Conservation (phyloP, 805 yeast genomes). For the Metschnikowia koreensis region DNA sequence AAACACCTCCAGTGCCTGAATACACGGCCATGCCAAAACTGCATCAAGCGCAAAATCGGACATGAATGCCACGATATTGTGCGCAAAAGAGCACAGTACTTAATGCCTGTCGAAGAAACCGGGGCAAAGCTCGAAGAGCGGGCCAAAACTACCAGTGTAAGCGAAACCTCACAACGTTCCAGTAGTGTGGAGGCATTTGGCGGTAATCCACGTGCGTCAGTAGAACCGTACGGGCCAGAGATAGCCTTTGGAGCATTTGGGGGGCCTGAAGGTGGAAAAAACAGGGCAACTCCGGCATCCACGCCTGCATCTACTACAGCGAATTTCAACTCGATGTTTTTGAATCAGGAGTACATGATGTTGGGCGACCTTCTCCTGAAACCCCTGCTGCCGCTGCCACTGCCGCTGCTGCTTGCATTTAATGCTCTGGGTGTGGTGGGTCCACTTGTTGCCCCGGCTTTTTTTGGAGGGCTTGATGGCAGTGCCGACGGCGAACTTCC, state of each 20-base stretch:
- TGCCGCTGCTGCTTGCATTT: slow-evolving; percentile 32
- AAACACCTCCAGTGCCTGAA: slow-evolving; percentile 74
- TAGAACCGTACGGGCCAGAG: background rate
- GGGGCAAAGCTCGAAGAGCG: background rate
- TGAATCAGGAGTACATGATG: slow-evolving; percentile 51
- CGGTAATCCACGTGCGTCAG: background rate
- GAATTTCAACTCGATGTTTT: slow-evolving; percentile 42
- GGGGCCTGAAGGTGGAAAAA: background rate
- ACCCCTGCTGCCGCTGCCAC: slow-evolving; percentile 36
- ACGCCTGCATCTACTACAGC: slow-evolving; percentile 15
- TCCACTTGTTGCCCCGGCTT: slow-evolving; percentile 12
- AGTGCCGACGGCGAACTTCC: slow-evolving; percentile 4
- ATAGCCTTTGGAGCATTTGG: slow-evolving; percentile 3
- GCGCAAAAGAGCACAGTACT: slow-evolving; percentile 47
- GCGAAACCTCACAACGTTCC: background rate
- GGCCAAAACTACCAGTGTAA: background rate
- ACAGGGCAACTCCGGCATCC: slow-evolving; percentile 10
- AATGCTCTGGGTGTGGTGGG: slow-evolving; percentile 7
- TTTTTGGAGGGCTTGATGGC: slow-evolving; percentile 12
- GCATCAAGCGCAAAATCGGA: slow-evolving; percentile 58
- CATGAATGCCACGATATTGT: slow-evolving; percentile 57
- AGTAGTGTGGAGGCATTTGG: background rate
- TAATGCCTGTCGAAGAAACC: background rate
- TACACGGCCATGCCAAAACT: slow-evolving; percentile 69
- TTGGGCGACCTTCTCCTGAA: slow-evolving; percentile 49